Base-by-base conservation (phyloP, 306 rosid genomes). In the Oemleria cerasiformis region DNA sequence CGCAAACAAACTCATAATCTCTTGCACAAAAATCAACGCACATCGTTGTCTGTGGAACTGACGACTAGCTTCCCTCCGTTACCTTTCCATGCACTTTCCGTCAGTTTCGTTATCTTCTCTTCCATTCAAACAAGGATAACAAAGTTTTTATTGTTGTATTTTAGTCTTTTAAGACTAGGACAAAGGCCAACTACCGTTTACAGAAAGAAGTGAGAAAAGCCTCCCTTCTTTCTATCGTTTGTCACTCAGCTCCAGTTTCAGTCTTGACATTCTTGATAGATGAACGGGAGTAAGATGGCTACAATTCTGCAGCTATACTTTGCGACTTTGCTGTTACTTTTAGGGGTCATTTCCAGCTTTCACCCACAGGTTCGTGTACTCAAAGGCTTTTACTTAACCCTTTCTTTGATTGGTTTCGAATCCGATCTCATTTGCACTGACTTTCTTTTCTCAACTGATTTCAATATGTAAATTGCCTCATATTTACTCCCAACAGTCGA, bases 281-380 rank as follows among this genome's bases (percentile, higher is more conserved):
- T 53, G 58, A 34, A 17, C 25, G 54, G 48, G 20, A 11, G 69
- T n/a, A 58, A 65, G 57, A 86, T 82, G 85, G 78, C 81, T 42
- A 34, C 79, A 5, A 51, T 49, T 50, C 48, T 34, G 49, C 64
- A 58, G 48, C 59, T 73, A 11, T 62, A 65, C 68, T 67, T 64
- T 45, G 79, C 69, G 17, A 67, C 66, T 21, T 63, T 73, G 9
- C 67, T 85, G 21, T 6, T 85, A 5, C 63, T 71, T 34, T 8
- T 65, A 25, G 70, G 61, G 19, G 50, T 73, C 68, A 9, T 80
- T 75, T 78, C 82, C 34, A 47, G 44, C 45, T 80, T 34, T 39
- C 66, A 44, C 68, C 68, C 65, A 2, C 83, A 56, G 86, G 96
- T 80, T 38, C 63, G 30, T 19, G 44, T 23, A 12, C 56, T 50